Base-by-base conservation (phyloP, 2,329 filamentous ascomycete species). In the Colletotrichum lini region DNA sequence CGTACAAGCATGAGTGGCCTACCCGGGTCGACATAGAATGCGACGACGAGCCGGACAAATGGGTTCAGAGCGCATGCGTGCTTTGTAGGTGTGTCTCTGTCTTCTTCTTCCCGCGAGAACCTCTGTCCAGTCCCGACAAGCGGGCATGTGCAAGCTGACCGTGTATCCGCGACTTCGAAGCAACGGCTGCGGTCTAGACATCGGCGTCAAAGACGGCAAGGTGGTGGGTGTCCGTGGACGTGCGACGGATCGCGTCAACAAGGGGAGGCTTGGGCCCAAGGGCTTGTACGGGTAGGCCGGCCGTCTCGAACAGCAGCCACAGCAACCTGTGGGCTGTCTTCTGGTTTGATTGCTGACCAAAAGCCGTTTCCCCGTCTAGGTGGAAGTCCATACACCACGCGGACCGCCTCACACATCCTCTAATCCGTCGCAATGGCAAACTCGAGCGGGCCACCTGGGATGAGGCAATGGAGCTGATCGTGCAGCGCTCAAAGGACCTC, bases 41-140 rank as follows among this genome's bases (percentile, higher is more conserved):
- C 49, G 75, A 79, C 18, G 79, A 82, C 35, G 76, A 78, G 45
- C 79, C 79, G 0, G 80, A 82, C 3, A 77, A 78, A 74, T 82
- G 80, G 80, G 79, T 82, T 5, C 79, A 81, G 68, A 81, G 80
- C 71, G 80, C 80, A 1, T 82, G 80, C 74, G 78, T 81, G 10
- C 74, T 82, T 21, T 82, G 80, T n/a, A 42, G 35, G 35, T 57
- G 13, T 16, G 53, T 23, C 6, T 35, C 16, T 12, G 7, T 15
- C 13, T 26, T 30, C 6, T 13, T 52, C 26, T 26, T 26, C 26
- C 26, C 26, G 13, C 49, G 15, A 52, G 13, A 18, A 15, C 49
- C 23, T 13, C 18, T 7, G 10, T 15, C 10, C 12, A 50, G 30
- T 9, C 30, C 9, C 3, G 30, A 6, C 30, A n/a, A n/a, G 13